Conservation (phyloP, 1,139 yeast species). For the Yamadazyma membranifaciens region DNA sequence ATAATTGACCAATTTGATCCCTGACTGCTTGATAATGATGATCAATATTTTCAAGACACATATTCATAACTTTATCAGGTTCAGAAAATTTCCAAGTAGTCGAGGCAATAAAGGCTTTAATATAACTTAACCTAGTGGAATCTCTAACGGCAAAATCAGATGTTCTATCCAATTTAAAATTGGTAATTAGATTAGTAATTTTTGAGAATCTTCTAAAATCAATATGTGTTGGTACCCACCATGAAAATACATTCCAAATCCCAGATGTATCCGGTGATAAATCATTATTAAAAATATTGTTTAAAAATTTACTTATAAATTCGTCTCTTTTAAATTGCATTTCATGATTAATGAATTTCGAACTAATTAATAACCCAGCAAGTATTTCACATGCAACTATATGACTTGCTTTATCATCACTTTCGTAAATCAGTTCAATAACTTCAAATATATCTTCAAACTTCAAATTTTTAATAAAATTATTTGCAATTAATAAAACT, state of each 20-base stretch:
- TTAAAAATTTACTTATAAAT: slow-evolving; percentile 44
- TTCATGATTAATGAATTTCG: slow-evolving; percentile 33
- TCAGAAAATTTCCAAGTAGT: slow-evolving; percentile 59
- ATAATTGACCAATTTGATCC: slow-evolving; percentile 63
- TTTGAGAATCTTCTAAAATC: slow-evolving; percentile 69
- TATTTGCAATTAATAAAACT: slow-evolving; percentile 44
- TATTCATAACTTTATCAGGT: slow-evolving; percentile 45
- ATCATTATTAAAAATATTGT: slow-evolving; percentile 51
- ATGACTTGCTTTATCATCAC: slow-evolving; percentile 64
- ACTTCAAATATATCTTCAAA: slow-evolving; percentile 51
- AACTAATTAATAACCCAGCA: slow-evolving; percentile 54
- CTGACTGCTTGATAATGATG: slow-evolving; percentile 81
- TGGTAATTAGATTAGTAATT: slow-evolving; percentile 46
- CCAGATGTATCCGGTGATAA: slow-evolving; percentile 73
- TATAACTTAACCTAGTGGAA: slow-evolving; percentile 59
- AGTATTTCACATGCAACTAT: slow-evolving; percentile 61
- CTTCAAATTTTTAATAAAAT: slow-evolving; percentile 29
- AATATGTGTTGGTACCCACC: slow-evolving; percentile 69
- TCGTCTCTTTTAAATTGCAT: slow-evolving; percentile 40
- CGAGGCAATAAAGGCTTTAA: slow-evolving; percentile 54
- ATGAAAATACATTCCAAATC: slow-evolving; percentile 75
- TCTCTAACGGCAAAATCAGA: slow-evolving; percentile 69
- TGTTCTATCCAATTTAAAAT: slow-evolving; percentile 47
- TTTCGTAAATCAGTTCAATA: slow-evolving; percentile 50
- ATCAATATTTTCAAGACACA: slow-evolving; percentile 47